Evolutionary conservation across 148 eudicot species (phyloP), one percentile per base, ranked within the genome.

Genomic region (Silene latifolia): DNA sequence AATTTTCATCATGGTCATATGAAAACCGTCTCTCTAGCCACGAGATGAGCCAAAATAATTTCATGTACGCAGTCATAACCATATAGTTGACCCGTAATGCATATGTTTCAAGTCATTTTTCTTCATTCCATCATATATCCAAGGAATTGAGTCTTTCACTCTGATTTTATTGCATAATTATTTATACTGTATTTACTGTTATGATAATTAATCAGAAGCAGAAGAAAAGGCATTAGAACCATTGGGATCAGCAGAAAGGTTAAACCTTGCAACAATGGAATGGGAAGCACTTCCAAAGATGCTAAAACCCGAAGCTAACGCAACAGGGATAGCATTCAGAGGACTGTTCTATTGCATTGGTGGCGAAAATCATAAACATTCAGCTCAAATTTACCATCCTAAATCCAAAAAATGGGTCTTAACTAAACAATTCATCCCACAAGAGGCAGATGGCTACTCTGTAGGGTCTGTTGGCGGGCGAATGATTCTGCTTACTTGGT

Each of bases 371-470:
- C 17, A 5, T 63, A 7, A 27, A 23, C 67, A 63, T 17, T 25
- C 67, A 15, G 67, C 67, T 63, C 67, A 63, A 63, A 29, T 63
- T 15, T 63, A 27, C n/a, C n/a, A 63, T 63, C 67, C 67, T 27
- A 63, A 25, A 63, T 14, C 32, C 32, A 21, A 61, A 14, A 6
- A 60, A 60, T 21, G 25, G 63, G 21, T 60, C 24, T 19, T 60
- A 19, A 3, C 25, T 18, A 15, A 63, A 12, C 67, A 29, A 29
- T 63, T 63, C 67, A 63, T 63, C 15, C 67, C 67, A 63, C 18
- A 63, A 25, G 67, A 63, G 25, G 67, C 67, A 63, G 17, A 63
- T 14, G 67, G 67, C 39, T 63, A 10, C 17, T 63, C n/a, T 63
- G 67, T 63, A 1, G n/a, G 19, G 11, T 13, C 67, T 3, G 18